phyloP scores from a whole-genome alignment of 139 green algal genomes.

The Monoraphidium neglectum region DNA sequence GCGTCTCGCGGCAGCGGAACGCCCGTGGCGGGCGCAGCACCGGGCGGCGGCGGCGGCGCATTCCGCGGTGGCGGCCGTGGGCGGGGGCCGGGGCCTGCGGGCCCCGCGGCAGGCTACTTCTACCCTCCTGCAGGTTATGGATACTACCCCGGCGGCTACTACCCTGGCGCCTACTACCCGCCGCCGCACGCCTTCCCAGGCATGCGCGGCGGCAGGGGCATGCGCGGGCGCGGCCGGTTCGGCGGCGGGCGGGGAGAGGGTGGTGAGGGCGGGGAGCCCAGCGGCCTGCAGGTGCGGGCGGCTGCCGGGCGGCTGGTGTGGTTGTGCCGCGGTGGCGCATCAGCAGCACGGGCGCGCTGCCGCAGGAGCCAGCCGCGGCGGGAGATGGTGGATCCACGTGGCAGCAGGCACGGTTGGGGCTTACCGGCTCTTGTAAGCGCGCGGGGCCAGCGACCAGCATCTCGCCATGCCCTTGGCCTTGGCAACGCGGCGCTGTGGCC shows the following conservation, averaged over 20 bases:
- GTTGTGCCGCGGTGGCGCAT: background rate
- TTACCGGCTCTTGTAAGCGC: too few relatives aligned
- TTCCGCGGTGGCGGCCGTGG: background rate
- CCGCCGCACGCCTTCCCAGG: background rate
- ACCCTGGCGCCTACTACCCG: conserved; percentile 3
- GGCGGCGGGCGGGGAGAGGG: conserved; percentile 8
- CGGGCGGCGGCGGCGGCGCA: too few relatives aligned
- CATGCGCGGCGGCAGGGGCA: background rate
- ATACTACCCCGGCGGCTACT: conserved; percentile 15
- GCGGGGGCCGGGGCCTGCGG: conserved; percentile 3
- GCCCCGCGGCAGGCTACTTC: background rate
- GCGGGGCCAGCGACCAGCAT: background rate
- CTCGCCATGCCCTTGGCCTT: background rate
- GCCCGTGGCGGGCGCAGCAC: too few relatives aligned
- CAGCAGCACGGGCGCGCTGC: too few relatives aligned
- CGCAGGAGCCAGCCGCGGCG: too few relatives aligned
- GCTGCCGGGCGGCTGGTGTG: background rate
- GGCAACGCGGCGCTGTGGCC: background rate
- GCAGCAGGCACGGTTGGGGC: too few relatives aligned
- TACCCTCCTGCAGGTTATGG: background rate
- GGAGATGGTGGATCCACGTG: too few relatives aligned
- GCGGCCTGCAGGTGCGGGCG: conserved; percentile 63
- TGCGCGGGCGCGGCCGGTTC: conserved; percentile 4
- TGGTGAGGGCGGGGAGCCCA: conserved; percentile 38
- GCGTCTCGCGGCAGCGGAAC: background rate